Evolutionary conservation across 768 basidiomycete genomes (phyloP).

Genomic region (Paxillus ammoniavirescens): DNA sequence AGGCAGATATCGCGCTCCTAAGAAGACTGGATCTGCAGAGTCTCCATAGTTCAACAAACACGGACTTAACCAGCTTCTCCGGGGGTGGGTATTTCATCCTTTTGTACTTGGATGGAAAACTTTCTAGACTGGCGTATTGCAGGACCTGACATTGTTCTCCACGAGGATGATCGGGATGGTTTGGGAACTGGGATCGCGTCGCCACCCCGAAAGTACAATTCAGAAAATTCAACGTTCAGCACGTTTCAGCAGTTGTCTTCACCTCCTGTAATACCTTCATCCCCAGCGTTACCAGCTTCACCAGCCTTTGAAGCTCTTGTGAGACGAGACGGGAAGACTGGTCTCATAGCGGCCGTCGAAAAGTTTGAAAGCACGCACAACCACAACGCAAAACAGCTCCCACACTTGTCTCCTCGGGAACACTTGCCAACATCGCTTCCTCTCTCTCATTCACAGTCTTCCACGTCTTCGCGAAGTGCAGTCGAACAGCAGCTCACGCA

Average conservation of each 20-base stretch:
- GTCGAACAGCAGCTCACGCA: conserved; percentile 54
- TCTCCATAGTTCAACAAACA: conserved; percentile 16
- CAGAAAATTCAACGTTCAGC: conserved; percentile 2
- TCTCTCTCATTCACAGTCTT: conserved; percentile 24
- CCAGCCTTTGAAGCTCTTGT: conserved; percentile 20
- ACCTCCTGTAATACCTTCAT: conserved; percentile 12
- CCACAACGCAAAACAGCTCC: conserved; percentile 1
- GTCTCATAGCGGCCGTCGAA: conserved; percentile 16
- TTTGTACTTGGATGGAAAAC: not conserved
- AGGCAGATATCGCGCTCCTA: conserved; percentile 43
- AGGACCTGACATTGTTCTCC: conserved; percentile 4
- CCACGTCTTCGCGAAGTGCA: conserved; percentile 37
- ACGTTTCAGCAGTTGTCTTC: conserved; percentile 24
- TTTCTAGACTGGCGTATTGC: conserved; percentile 3
- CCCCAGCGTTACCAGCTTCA: conserved; percentile 12
- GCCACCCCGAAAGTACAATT: not conserved
- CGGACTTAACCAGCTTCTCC: conserved; percentile 10
- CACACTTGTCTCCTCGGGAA: not conserved
- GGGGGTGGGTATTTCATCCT: conserved; percentile 17
- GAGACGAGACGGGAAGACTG: conserved; percentile 2
- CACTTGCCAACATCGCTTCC: conserved; percentile 7
- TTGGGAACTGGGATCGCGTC: not conserved
- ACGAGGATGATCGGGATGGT: not conserved
- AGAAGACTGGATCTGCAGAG: conserved; percentile 38
- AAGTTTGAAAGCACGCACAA: conserved; percentile 16